Evolutionary conservation across 257 asterid species (phyloP), one percentile per base, ranked within the genome.

Genomic region (Knoxia roxburghii): DNA sequence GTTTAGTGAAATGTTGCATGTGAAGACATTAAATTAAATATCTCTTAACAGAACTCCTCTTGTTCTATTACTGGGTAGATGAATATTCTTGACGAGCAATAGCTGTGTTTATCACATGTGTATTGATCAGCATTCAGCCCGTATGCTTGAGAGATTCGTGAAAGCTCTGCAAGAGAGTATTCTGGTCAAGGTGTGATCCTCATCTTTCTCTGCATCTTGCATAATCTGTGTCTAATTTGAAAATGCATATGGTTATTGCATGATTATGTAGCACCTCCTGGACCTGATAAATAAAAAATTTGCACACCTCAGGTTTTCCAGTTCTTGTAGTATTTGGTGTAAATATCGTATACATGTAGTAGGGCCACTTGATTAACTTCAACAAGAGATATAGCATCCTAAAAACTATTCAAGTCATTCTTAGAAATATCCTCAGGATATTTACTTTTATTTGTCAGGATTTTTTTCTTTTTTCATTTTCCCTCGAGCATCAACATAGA

Each of bases 61-160:
- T 30, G 13, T 1, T 11, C 21, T 26, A 55, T 26, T 27, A 17
- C 27, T 30, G 10, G 27, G 61, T 55, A 4, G n/a, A 27, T 55
- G 61, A 54, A 54, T 52, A 23, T 56, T 63, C 60, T 72, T 72
- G 59, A 72, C 71, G 6, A 24, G 49, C 37, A 37, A 45, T 65
- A 72, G 76, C 66, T 72, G 71, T 72, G 71, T 72, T 65, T 72
- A 72, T 65, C 37, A n/a, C 59, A 40, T 65, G 76, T 72, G 71
- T 57, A 37, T 46, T 46, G 54, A 43, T 72, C 61, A 72, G 63
- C 55, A 32, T 39, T 55, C 71, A 65, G 12, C 49, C 32, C 61
- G 55, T 32, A 58, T 72, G 41, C 71, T 54, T 72, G 57, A 64
- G 30, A 55, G 67, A 65, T 72, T 43, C 56, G 61, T 21, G 61